A percentile compares a stretch with the other conserved stretches of the same genome.
phyloP scores from a whole-genome alignment of 768 basidiomycete species.

The Gyrodon lividus region DNA sequence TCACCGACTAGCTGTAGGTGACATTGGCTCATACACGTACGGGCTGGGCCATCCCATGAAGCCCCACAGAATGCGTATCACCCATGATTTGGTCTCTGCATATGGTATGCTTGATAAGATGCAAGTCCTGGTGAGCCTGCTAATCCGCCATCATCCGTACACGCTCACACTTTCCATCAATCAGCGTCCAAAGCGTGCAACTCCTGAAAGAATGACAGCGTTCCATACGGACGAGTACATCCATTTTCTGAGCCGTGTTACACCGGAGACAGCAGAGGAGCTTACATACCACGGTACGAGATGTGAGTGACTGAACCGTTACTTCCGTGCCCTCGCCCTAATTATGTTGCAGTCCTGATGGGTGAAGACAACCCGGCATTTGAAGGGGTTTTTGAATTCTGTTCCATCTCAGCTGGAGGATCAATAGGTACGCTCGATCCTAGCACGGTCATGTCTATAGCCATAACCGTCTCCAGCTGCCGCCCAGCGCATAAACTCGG shows the following conservation, averaged over 20 bases:
- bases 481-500: constrained; percentile 75
- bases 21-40: constrained; percentile 76
- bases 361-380: constrained; percentile 97
- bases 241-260: constrained; percentile 84
- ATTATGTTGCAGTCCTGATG: constrained; percentile 43
- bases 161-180: not conserved
- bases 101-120: constrained; percentile 95
- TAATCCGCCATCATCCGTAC: not conserved
- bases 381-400: constrained; percentile 96
- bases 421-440: constrained; percentile 68
- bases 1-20: constrained; percentile 42
- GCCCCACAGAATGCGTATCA: constrained; percentile 91
- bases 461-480: constrained; percentile 50
- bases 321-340: not conserved
- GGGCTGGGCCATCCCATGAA: constrained; percentile 94
- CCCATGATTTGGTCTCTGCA: constrained; percentile 86
- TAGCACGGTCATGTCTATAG: not conserved
- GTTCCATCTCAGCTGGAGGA: constrained; percentile 94
- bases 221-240: constrained; percentile 99
- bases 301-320: constrained; percentile 51
- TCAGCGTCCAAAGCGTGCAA: constrained; percentile 69
- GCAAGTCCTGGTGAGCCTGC: constrained; percentile 71
- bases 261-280: constrained; percentile 87
- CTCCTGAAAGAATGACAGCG: constrained; percentile 77
- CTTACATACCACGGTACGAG: constrained; percentile 81